phyloP scores from a whole-genome alignment of 2,329 filamentous ascomycete genomes.

The Ophiostoma novo-ulmi region DNA sequence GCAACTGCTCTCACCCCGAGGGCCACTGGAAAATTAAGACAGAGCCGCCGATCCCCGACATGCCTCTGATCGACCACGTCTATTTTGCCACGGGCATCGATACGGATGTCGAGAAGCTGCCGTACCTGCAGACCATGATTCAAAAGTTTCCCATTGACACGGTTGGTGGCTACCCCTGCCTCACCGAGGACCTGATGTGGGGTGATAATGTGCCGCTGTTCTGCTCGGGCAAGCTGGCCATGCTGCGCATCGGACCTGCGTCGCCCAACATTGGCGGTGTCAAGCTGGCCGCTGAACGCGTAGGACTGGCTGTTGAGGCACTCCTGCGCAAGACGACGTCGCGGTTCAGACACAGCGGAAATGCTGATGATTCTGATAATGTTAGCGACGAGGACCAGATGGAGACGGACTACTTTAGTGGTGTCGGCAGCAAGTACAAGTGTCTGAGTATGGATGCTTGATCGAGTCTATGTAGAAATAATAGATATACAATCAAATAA shows the following conservation, averaged over 20 bases:
- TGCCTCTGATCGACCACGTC: slow-evolving; percentile 62
- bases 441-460: slow-evolving; percentile 14
- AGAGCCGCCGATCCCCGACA: slow-evolving; percentile 45
- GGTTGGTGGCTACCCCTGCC: slow-evolving; percentile 62
- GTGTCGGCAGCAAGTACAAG: slow-evolving; percentile 26
- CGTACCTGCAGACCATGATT: slow-evolving; percentile 57
- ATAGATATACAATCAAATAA: background rate
- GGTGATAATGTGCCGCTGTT: slow-evolving; percentile 57
- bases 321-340: background rate
- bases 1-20: background rate
- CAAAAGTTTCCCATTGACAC: slow-evolving; percentile 56
- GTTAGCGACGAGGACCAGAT: background rate
- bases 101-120: slow-evolving; percentile 55
- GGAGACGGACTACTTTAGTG: slow-evolving; percentile 22
- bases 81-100: slow-evolving; percentile 71
- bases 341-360: background rate
- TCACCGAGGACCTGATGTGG: slow-evolving; percentile 76
- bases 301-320: slow-evolving; percentile 23
- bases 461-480: background rate
- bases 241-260: slow-evolving; percentile 26
- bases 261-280: slow-evolving; percentile 27
- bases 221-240: slow-evolving; percentile 27
- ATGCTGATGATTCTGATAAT: slow-evolving; percentile 12
- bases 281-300: slow-evolving; percentile 26
- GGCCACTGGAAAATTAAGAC: slow-evolving; percentile 44